These are phyloP conservation scores for Fimicolochytrium jonesii DNA, from an alignment of 192 early-diverging fungal genomes.

Conservation along the genomic window DNA sequence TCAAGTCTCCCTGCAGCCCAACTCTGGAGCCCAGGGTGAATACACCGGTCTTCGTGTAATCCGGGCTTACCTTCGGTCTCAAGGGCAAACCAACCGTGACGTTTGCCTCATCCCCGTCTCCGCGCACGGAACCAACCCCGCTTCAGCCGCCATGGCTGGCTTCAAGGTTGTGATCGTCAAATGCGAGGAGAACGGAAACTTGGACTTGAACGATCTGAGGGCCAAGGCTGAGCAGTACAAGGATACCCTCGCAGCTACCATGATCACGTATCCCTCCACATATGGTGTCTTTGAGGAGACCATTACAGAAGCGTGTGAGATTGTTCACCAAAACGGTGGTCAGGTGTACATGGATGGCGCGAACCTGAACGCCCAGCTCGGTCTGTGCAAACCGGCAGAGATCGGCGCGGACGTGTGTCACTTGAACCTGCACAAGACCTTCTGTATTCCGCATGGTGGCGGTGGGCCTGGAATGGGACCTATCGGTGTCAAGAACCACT, in stretches of 20 bases:
- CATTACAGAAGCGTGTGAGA: conserved; percentile 80
- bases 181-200: conserved; percentile 87
- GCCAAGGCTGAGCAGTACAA: conserved; percentile 86
- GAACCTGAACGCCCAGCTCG: conserved; percentile 56
- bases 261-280: conserved; percentile 99
- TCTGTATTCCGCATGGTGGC: conserved; percentile 97
- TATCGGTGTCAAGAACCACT: conserved; percentile 87
- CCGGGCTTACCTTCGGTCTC: conserved; percentile 83
- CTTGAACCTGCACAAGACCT: conserved; percentile 99
- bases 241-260: conserved; percentile 84
- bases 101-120: conserved; percentile 97
- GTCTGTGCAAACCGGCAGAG: conserved; percentile 70
- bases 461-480: conserved; percentile 98
- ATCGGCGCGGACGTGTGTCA: conserved; percentile 99
- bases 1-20: conserved; percentile 91
- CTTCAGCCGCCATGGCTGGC: conserved; percentile 96
- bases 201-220: conserved; percentile 86
- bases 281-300: conserved; percentile 97
- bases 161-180: conserved; percentile 90
- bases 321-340: conserved; percentile 91
- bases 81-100: conserved; percentile 79
- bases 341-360: conserved; percentile 98
- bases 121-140: conserved; percentile 99
- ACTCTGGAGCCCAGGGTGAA: conserved; percentile 99
- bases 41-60: conserved; percentile 95